Conservation (phyloP, 495 filamentous ascomycete species). For the Podospora anserina region DNA sequence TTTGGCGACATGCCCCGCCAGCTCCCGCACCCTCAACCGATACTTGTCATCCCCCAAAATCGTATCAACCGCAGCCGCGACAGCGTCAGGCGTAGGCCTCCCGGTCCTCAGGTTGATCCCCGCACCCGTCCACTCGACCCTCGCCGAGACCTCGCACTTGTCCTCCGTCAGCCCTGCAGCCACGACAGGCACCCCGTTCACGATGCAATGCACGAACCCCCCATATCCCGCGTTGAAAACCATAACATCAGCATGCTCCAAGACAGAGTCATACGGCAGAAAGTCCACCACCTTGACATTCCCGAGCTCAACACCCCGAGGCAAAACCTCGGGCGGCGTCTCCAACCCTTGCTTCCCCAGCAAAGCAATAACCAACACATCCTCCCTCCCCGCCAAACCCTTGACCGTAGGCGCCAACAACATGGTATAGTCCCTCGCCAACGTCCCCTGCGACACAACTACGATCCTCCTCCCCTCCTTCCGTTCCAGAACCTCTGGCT, state of each 20-base stretch:
- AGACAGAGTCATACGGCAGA: conserved; percentile 38
- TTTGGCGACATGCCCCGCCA: conserved; percentile 25
- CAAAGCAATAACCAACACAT: conserved; percentile 35
- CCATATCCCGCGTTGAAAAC: conserved; percentile 39
- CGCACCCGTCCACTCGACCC: conserved; percentile 36
- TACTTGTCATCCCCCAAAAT: conserved; percentile 30
- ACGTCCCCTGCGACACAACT: conserved; percentile 34
- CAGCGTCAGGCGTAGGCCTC: conserved; percentile 23
- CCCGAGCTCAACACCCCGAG: conserved; percentile 2
- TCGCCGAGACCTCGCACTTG: conserved; percentile 31
- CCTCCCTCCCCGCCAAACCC: conserved; percentile 27
- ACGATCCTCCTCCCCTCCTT: conserved; percentile 29
- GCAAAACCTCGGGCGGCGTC: conserved; percentile 15
- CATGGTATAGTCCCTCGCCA: conserved; percentile 27
- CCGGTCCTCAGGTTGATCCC: conserved; percentile 34
- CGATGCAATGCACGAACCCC: conserved; percentile 31
- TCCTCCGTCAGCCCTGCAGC: conserved; percentile 35
- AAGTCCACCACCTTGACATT: conserved; percentile 34
- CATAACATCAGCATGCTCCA: conserved; percentile 33
- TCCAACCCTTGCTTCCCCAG: conserved; percentile 30
- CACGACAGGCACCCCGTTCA: conserved; percentile 35
- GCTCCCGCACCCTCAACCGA: conserved; percentile 24
- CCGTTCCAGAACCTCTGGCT: conserved; percentile 22
- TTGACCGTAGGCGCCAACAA: conserved; percentile 32
- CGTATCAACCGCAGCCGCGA: conserved; percentile 31